Conservation (phyloP, 1,284 basidiomycete genomes). For the Volvariella volvacea region DNA sequence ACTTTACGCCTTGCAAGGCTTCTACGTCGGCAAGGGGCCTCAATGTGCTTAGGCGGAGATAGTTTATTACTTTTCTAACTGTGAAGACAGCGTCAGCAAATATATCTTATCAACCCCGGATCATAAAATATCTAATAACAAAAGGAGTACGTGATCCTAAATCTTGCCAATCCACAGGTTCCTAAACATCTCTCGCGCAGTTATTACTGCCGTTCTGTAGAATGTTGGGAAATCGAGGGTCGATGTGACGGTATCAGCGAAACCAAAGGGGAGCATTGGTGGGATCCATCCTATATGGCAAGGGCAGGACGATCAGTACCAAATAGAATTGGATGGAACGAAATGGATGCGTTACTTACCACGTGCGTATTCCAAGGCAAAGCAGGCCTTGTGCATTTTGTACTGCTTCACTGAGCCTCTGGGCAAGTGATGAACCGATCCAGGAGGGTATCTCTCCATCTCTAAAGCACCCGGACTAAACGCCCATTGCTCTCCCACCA, state of each 20-base stretch:
- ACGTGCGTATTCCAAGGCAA: constrained; percentile 90
- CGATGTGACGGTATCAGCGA: constrained; percentile 81
- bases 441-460: constrained; percentile 80
- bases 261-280: constrained; percentile 88
- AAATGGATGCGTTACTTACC: constrained; percentile 58
- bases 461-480: constrained; percentile 76
- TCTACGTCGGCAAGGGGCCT: too few species aligned
- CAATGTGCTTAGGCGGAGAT: background rate
- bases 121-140: background rate
- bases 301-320: constrained; percentile 1
- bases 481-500: constrained; percentile 90
- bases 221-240: constrained; percentile 87
- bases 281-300: constrained; percentile 75
- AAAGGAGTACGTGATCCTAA: constrained; percentile 32
- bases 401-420: constrained; percentile 92
- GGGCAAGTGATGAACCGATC: constrained; percentile 78
- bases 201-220: constrained; percentile 74
- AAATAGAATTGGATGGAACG: background rate
- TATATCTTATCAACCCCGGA: too few species aligned
- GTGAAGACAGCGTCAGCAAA: background rate
- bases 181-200: constrained; percentile 74
- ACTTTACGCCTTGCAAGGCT: too few species aligned
- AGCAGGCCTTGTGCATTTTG: constrained; percentile 94
- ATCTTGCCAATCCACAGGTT: constrained; percentile 88
- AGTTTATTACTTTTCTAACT: too few species aligned